Conservation (phyloP, 2,329 filamentous ascomycete genomes). For the Penicillium sumatraense region DNA sequence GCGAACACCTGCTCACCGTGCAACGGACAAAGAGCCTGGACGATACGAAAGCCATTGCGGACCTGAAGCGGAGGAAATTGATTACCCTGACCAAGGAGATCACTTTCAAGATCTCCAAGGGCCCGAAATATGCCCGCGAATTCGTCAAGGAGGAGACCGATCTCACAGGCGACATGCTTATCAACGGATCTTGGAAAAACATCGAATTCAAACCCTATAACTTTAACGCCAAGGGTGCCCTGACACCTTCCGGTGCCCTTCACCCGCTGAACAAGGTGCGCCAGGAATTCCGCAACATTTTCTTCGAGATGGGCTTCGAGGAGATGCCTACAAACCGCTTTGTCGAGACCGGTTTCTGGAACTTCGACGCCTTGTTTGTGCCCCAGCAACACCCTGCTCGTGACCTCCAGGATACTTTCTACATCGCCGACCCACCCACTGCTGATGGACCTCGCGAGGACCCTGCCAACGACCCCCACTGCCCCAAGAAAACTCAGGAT, state of each 20-base stretch:
- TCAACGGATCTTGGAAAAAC: constrained; percentile 86
- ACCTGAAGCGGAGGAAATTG: constrained; percentile 91
- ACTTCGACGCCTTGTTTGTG: constrained; percentile 95
- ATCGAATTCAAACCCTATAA: constrained; percentile 86
- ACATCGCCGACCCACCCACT: constrained; percentile 83
- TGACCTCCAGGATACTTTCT: constrained; percentile 98
- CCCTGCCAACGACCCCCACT: constrained; percentile 47
- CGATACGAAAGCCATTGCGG: constrained; percentile 76
- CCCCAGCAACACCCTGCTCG: constrained; percentile 97
- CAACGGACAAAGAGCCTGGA: constrained; percentile 69
- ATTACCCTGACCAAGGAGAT: constrained; percentile 82
- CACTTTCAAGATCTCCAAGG: constrained; percentile 82
- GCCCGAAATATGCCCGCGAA: constrained; percentile 83
- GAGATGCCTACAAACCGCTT: constrained; percentile 96
- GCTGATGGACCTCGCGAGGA: constrained; percentile 71
- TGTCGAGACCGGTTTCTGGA: constrained; percentile 98
- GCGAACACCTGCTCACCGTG: constrained; percentile 74
- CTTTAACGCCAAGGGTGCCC: constrained; percentile 69
- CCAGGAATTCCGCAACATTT: constrained; percentile 94
- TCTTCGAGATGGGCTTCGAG: constrained; percentile 98
- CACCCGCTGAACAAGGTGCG: constrained; percentile 86
- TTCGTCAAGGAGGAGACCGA: constrained; percentile 94
- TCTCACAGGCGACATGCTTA: constrained; percentile 89
- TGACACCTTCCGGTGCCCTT: constrained; percentile 53
- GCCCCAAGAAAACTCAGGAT: constrained; percentile 46